Base-by-base conservation (phyloP, 139 green algal genomes). In the Pycnococcus provasolii region DNA sequence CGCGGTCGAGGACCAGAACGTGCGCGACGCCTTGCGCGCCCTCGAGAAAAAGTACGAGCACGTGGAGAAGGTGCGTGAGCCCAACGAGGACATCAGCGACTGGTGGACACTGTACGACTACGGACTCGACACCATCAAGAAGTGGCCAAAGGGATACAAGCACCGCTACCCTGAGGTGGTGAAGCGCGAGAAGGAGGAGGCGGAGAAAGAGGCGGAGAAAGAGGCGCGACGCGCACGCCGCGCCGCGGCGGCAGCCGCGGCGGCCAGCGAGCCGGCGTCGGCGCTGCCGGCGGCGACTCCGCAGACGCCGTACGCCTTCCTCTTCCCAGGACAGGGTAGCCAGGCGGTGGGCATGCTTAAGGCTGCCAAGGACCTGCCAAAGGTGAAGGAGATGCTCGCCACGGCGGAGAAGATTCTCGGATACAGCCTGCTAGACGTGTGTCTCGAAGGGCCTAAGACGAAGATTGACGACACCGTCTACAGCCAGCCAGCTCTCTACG, bases 31-130 rank as follows among this genome's bases (percentile, higher is more conserved):
- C 59, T 74, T 94, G 44, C 45, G 60, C 40, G 80, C 69, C 1
- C 81, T 96, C 43, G 84, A 96, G 57, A 73, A 85, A 40, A 85
- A 85, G 76, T 95, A 95, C 69, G 74, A 71, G 1, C 1, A 70
- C 59, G 73, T 87, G 11, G 61, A 76, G 26, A 94, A 94, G 77
- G 71, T 73, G 2, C 67, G 68, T 0, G 50, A 59, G 2, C 80
- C 88, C 1, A 86, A 95, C 73, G 70, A 78, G 43, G 80, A 94
- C 63, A 79, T 96, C 40, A 88, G 90, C 45, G 83, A 85, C 81
- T 96, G 86, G 87, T 91, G 85, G 85, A 77, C 87, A 11, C 72
- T 96, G 58, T 96, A 96, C 61, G 90, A 96, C 78, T 95, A 95
- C 70, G 89, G 90, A 2, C 62, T 82, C 5, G 86, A 95, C 1